These are phyloP conservation scores for Cardamine chenopodiifolia DNA, from an alignment of 345 rosid species.

Conservation along the genomic window DNA sequence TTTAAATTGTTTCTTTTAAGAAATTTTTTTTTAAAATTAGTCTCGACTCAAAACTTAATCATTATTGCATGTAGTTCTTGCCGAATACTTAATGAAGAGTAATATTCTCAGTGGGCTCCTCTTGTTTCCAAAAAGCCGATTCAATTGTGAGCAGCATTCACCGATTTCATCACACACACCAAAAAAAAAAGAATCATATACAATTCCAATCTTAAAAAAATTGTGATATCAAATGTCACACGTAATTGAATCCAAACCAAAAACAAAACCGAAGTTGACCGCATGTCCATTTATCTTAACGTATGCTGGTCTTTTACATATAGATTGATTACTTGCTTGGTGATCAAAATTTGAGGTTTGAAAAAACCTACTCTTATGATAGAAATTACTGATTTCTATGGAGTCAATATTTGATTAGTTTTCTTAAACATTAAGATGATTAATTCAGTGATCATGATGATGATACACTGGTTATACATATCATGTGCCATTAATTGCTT, in stretches of 20 bases:
- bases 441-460: neutral
- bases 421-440: neutral
- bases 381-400: neutral
- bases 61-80: slow-evolving; percentile 19
- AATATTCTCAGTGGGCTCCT: slow-evolving; percentile 35
- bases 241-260: neutral
- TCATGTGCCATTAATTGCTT: slow-evolving; percentile 26
- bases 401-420: neutral
- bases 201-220: neutral
- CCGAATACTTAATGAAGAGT: slow-evolving; percentile 12
- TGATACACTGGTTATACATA: neutral
- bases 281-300: neutral
- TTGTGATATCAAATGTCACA: neutral
- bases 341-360: neutral
- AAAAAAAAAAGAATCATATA: neutral
- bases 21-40: neutral
- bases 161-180: slow-evolving; percentile 27
- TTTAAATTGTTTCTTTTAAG: slow-evolving; percentile 4
- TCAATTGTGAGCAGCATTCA: slow-evolving; percentile 26
- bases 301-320: neutral
- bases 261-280: neutral
- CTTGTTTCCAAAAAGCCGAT: slow-evolving; percentile 32
- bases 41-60: slow-evolving; percentile 21
- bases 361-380: neutral
- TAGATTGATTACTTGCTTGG: neutral